A percentile compares a stretch with the other conserved stretches of the same genome.
Evolutionary conservation across 2,329 filamentous ascomycete species (phyloP).

Genomic region (Aspergillus floridensis): DNA sequence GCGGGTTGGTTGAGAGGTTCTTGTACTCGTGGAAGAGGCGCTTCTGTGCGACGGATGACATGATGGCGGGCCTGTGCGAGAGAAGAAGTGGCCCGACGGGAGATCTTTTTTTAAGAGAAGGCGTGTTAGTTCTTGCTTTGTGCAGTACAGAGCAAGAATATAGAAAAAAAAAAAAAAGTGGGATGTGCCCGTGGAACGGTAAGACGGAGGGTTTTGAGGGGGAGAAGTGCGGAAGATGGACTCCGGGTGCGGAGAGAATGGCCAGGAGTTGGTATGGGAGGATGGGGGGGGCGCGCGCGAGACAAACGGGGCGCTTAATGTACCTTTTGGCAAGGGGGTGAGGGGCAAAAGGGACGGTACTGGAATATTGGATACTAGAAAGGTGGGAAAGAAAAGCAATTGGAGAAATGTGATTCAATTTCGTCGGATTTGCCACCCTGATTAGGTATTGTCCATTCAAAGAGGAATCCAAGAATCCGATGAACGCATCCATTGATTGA

Average conservation of each 20-base stretch:
- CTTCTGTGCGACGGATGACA: slow-evolving; percentile 57
- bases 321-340: not conserved
- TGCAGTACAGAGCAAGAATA: not conserved
- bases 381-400: not conserved
- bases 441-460: not conserved
- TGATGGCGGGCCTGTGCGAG: slow-evolving; percentile 1
- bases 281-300: not conserved
- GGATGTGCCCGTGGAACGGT: not conserved
- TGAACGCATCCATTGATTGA: not conserved
- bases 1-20: slow-evolving; percentile 86
- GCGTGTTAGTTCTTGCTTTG: not conserved
- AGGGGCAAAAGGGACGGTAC: not conserved
- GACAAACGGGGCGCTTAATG: not conserved
- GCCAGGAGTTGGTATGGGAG: not conserved
- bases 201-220: not conserved
- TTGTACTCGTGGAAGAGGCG: slow-evolving; percentile 97
- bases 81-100: not conserved
- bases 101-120: not conserved
- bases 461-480: not conserved
- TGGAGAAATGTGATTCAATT: not conserved
- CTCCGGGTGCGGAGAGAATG: not conserved
- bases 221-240: not conserved
- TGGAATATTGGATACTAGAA: not conserved
- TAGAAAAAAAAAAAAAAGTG: not conserved
- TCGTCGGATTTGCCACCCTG: not conserved